These are phyloP conservation scores for Prunella vulgaris DNA, from an alignment of 257 asterid species.

Conservation along the genomic window DNA sequence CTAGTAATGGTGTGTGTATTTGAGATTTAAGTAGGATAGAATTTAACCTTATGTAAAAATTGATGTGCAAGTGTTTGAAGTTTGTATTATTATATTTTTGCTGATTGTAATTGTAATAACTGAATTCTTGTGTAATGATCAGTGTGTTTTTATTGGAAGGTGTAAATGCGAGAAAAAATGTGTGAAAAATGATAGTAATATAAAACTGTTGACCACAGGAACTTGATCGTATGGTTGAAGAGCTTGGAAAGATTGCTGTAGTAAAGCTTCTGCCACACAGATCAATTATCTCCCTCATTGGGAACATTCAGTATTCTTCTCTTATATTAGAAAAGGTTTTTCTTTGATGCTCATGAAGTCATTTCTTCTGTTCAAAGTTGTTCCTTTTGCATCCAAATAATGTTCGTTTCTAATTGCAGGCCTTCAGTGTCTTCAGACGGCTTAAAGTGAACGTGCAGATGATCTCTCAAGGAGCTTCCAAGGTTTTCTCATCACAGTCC, in stretches of 20 bases:
- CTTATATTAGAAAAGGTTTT: slow-evolving; percentile 62
- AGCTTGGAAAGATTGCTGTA: slow-evolving; percentile 67
- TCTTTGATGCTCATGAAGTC: background rate
- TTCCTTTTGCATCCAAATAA: background rate
- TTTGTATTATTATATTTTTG: too few species aligned
- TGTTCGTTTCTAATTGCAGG: slow-evolving; percentile 34
- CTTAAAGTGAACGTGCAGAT: slow-evolving; percentile 71
- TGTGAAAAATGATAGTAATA: too few species aligned
- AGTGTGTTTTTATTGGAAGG: too few species aligned
- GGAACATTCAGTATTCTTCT: slow-evolving; percentile 63
- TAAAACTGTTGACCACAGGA: slow-evolving; percentile 35
- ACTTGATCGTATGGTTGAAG: slow-evolving; percentile 63
- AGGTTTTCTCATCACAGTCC: slow-evolving; percentile 27
- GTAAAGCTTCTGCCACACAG: slow-evolving; percentile 61
- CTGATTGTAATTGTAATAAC: too few species aligned
- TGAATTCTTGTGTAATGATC: too few species aligned
- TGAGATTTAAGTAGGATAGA: too few species aligned
- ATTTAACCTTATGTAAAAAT: too few species aligned
- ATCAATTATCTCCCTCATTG: slow-evolving; percentile 73
- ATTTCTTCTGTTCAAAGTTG: background rate
- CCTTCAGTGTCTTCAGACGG: slow-evolving; percentile 47
- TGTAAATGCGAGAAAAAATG: too few species aligned
- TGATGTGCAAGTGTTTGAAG: too few species aligned
- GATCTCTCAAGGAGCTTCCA: slow-evolving; percentile 92
- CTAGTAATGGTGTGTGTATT: too few species aligned